These are phyloP conservation scores for Dichomitus squalens DNA, from an alignment of 1,284 basidiomycete genomes.

Conservation along the genomic window DNA sequence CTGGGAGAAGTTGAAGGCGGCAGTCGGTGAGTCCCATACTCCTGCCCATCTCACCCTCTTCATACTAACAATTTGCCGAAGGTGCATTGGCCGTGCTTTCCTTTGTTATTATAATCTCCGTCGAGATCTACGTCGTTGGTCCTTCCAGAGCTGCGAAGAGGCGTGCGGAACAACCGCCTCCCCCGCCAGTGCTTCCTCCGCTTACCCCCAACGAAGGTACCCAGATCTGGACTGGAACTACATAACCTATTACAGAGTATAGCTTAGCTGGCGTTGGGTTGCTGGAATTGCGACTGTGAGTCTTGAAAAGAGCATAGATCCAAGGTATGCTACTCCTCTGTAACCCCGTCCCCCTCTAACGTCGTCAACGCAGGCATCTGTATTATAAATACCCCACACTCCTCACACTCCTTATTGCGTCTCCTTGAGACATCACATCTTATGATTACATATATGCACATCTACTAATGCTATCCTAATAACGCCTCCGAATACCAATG, in stretches of 20 bases:
- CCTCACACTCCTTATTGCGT: not conserved
- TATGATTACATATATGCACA: conserved; percentile 19
- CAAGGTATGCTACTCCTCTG: no score
- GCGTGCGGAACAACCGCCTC: conserved; percentile 29
- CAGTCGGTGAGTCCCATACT: conserved; percentile 64
- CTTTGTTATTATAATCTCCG: conserved; percentile 62
- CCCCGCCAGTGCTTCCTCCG: conserved; percentile 19
- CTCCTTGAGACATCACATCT: conserved; percentile 3
- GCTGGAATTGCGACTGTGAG: not conserved
- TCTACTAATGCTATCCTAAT: conserved; percentile 16
- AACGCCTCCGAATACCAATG: conserved; percentile 9
- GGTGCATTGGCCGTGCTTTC: conserved; percentile 68
- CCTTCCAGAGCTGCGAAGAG: conserved; percentile 35
- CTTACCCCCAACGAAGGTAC: not conserved
- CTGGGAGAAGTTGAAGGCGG: conserved; percentile 89
- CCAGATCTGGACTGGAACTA: not conserved
- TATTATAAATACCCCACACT: not conserved
- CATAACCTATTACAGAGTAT: not conserved
- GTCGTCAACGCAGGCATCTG: not conserved
- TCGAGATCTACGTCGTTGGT: conserved; percentile 56
- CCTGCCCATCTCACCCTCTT: not conserved
- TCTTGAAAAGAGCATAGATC: no score
- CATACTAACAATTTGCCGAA: conserved; percentile 29
- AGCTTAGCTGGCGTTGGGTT: not conserved
- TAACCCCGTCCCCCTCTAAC: no score